A percentile compares a stretch with the other conserved stretches of the same genome.
Evolutionary conservation across 257 asterid species (phyloP).

Genomic region (Lithospermum erythrorhizon): DNA sequence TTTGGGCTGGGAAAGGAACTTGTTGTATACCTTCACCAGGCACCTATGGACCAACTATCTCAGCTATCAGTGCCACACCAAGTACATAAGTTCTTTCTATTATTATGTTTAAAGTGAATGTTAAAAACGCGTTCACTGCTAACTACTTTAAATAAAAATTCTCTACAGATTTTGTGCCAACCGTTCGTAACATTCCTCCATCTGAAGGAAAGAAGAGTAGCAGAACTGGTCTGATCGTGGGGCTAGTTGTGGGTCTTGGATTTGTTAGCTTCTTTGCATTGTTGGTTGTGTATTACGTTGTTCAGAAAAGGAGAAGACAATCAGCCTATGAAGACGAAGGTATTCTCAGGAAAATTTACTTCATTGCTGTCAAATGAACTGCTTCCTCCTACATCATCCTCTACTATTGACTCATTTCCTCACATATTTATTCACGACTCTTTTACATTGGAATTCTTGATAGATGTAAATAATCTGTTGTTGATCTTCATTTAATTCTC

Average conservation of each 20-base stretch:
- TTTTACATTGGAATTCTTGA: background rate
- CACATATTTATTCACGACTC: background rate
- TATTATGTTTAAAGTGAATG: background rate
- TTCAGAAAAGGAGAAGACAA: slow-evolving; percentile 34
- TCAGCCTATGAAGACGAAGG: slow-evolving; percentile 43
- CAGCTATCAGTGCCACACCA: slow-evolving; percentile 71
- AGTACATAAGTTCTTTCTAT: slow-evolving; percentile 21
- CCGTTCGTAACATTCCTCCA: slow-evolving; percentile 41
- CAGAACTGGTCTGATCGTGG: slow-evolving; percentile 48
- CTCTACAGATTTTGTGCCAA: slow-evolving; percentile 46
- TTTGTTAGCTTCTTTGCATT: slow-evolving; percentile 25
- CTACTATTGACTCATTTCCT: background rate
- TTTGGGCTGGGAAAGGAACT: slow-evolving; percentile 93
- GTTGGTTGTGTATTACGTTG: slow-evolving; percentile 22
- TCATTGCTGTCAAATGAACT: background rate
- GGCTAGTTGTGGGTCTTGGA: slow-evolving; percentile 39
- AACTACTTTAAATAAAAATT: background rate
- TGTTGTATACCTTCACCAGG: slow-evolving; percentile 67
- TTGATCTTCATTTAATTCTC: background rate
- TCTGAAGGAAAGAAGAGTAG: slow-evolving; percentile 19
- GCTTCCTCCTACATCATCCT: background rate
- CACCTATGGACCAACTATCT: slow-evolving; percentile 60
- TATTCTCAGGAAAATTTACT: slow-evolving; percentile 8
- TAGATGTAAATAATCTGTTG: background rate
- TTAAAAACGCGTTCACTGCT: background rate